These are phyloP conservation scores for Pogostemon cablin DNA, from an alignment of 257 asterid species.

Conservation along the genomic window DNA sequence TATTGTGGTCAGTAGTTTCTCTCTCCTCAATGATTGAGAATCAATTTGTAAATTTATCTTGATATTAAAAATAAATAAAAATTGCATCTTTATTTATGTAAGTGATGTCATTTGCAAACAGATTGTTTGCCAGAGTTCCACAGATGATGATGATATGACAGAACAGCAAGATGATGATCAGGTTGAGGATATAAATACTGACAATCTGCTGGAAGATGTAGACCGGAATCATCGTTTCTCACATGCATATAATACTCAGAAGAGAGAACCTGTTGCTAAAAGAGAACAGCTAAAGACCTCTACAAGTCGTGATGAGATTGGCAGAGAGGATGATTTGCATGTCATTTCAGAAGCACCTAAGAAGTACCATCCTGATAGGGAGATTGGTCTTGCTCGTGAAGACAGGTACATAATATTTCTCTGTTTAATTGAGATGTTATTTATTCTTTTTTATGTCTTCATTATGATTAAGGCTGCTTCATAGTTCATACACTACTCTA, in stretches of 20 bases:
- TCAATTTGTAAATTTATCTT: constrained; percentile 15
- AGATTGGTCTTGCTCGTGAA: constrained; percentile 47
- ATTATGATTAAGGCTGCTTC: constrained; percentile 27
- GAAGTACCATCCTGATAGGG: constrained; percentile 41
- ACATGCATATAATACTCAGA: constrained; percentile 47
- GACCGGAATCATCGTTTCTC: constrained; percentile 45
- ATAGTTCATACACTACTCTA: constrained; percentile 23
- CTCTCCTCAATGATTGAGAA: constrained; percentile 25
- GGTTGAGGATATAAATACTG: constrained; percentile 55
- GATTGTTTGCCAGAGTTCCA: constrained; percentile 70
- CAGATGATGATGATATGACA: constrained; percentile 56
- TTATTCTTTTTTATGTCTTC: neutral
- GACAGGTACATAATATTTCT: constrained; percentile 55
- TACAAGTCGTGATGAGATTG: constrained; percentile 37
- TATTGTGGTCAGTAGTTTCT: constrained; percentile 61
- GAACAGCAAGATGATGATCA: constrained; percentile 57
- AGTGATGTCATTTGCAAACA: constrained; percentile 44
- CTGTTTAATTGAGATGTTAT: constrained; percentile 23
- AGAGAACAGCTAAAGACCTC: constrained; percentile 45
- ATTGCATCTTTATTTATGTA: neutral
- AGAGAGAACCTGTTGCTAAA: constrained; percentile 51
- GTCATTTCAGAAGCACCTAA: constrained; percentile 41
- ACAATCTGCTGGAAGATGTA: constrained; percentile 48
- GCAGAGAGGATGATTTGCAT: constrained; percentile 44
- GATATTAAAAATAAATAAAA: neutral